These are phyloP conservation scores for Mucor irregularis DNA, from an alignment of 371 early-diverging fungal species.

Conservation along the genomic window DNA sequence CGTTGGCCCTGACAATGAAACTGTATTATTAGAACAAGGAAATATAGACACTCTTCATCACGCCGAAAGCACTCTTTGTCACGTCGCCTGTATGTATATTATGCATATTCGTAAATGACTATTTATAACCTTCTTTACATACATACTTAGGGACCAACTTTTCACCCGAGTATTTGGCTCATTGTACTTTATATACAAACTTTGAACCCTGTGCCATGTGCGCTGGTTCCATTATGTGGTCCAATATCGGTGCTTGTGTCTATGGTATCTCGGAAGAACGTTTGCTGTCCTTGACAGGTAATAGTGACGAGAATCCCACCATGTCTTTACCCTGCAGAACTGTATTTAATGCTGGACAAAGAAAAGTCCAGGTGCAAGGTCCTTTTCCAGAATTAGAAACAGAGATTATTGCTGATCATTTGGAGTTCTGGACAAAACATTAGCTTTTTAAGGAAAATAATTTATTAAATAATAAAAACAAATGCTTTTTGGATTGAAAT, in stretches of 20 bases:
- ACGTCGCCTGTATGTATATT: conserved; percentile 25
- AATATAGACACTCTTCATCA: conserved; percentile 31
- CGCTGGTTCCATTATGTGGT: conserved; percentile 31
- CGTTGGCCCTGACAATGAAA: conserved; percentile 27
- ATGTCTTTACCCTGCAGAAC: conserved; percentile 30
- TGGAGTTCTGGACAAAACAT: conserved; percentile 37
- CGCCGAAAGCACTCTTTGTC: conserved; percentile 31
- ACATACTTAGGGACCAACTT: conserved; percentile 24
- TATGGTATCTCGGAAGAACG: conserved; percentile 27
- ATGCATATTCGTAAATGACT: not conserved
- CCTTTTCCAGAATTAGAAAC: conserved; percentile 35
- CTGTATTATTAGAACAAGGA: conserved; percentile 27
- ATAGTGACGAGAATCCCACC: conserved; percentile 29
- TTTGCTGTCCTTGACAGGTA: conserved; percentile 22
- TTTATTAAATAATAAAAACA: no score
- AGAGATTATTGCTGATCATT: conserved; percentile 29
- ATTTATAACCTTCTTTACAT: not conserved
- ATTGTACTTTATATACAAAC: conserved; percentile 31
- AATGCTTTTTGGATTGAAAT: no score
- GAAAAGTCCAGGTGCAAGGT: conserved; percentile 26
- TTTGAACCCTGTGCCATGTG: conserved; percentile 42
- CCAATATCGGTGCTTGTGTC: conserved; percentile 29
- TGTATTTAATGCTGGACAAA: conserved; percentile 27
- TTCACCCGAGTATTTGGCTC: conserved; percentile 19
- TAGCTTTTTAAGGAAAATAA: no score